Evolutionary conservation across 2,329 filamentous ascomycete species (phyloP), one percentile per base, ranked within the genome.

Genomic region (Trichoderma sp.): DNA sequence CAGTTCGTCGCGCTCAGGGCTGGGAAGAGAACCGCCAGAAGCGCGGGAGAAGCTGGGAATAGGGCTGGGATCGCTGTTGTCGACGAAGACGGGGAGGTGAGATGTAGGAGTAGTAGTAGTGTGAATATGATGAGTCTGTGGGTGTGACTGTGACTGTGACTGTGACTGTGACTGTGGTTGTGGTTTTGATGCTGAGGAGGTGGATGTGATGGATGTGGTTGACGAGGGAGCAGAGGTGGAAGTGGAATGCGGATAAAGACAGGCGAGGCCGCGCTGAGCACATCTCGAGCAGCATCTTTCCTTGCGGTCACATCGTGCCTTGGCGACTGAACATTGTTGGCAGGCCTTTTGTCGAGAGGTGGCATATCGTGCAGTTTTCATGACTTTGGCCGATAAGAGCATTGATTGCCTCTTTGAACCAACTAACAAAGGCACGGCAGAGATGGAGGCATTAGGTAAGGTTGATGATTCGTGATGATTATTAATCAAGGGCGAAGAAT

Each of bases 291-390:
- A 69, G 57, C 67, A 61, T 39, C 39, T 32, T 30, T 61, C 67
- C 13, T 62, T 61, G 30, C 67, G 67, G 20, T 69, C 67, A 26
- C 67, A 69, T 36, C 30, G 28, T 50, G 67, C 67, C n/a, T 69
- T 69, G 57, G 67, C 67, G 11, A 28, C 43, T 26, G 67, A 62
- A 17, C 67, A 69, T 12, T 69, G 57, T 11, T 69, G 67, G n/a
- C 67, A 69, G 11, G 57, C 67, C 30, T 69, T 69, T 15, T 69
- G 67, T 32, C 67, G 67, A 36, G 67, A 69, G 13, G 57, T 69
- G 39, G 67, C 36, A 57, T 69, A 69, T 17, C 67, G 59, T 15
- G 67, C 20, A 4, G 57, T 53, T 30, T 32, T 69, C 67, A 69
- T 69, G 50, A 30, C 57, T 34, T 34, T 53, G 47, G 47, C 20